Percentiles rank a stretch among this genome's conserved stretches.
phyloP scores from a whole-genome alignment of 2,329 filamentous ascomycete genomes.

The Orbilia brochopaga region DNA sequence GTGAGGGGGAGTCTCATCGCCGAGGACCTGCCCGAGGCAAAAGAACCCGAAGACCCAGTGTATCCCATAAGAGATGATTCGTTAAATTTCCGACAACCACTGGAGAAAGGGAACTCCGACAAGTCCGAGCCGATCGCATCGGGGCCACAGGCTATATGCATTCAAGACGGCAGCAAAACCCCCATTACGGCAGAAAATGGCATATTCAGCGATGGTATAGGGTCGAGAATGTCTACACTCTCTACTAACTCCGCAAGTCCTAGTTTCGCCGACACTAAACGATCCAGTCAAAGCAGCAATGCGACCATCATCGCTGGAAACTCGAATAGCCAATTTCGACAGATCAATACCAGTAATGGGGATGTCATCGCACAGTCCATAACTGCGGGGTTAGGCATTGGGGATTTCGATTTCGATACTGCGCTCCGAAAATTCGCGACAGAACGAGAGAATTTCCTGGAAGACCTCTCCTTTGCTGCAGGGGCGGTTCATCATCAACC shows the following conservation, averaged over 20 bases:
- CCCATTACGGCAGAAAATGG: constrained; percentile 13
- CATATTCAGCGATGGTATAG: constrained; percentile 14
- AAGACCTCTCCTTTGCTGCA: constrained; percentile 87
- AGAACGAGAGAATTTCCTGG: constrained; percentile 91
- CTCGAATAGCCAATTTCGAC: constrained; percentile 25
- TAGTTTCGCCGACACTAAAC: constrained; percentile 46
- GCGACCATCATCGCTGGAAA: constrained; percentile 40
- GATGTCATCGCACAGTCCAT: constrained; percentile 56
- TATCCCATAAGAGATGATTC: constrained; percentile 48
- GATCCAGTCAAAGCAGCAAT: constrained; percentile 46
- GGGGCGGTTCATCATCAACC: constrained; percentile 74
- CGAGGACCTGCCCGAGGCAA: constrained; percentile 54
- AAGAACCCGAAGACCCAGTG: constrained; percentile 54
- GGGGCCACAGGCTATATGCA: not conserved
- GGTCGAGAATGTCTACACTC: constrained; percentile 42
- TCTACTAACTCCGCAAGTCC: constrained; percentile 43
- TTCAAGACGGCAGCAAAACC: constrained; percentile 32
- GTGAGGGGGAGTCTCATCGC: constrained; percentile 54
- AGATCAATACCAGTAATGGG: constrained; percentile 8
- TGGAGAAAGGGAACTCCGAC: constrained; percentile 44
- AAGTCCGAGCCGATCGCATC: constrained; percentile 21
- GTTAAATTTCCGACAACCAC: constrained; percentile 19
- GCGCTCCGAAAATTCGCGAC: constrained; percentile 91
- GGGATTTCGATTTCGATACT: constrained; percentile 89
- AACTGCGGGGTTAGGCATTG: constrained; percentile 58